Conservation (phyloP, 2,329 filamentous ascomycete species). For the Ophiostoma populinum region DNA sequence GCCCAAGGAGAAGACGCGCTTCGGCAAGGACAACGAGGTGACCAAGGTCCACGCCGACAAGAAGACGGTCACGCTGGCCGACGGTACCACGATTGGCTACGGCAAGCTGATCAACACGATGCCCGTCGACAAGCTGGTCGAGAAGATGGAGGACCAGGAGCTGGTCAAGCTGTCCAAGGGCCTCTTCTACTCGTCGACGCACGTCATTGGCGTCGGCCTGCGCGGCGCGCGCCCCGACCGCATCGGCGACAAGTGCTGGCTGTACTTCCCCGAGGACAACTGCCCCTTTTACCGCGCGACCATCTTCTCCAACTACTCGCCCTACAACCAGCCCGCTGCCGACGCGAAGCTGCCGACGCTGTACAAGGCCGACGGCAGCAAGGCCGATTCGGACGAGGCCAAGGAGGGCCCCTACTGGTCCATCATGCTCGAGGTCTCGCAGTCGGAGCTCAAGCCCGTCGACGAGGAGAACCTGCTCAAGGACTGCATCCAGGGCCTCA, state of each 20-base stretch:
- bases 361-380: slow-evolving; percentile 71
- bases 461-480: slow-evolving; percentile 68
- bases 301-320: slow-evolving; percentile 99
- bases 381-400: slow-evolving; percentile 52
- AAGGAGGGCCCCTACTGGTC: slow-evolving; percentile 97
- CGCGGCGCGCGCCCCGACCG: slow-evolving; percentile 81
- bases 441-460: slow-evolving; percentile 90
- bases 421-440: slow-evolving; percentile 96
- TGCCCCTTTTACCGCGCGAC: slow-evolving; percentile 98
- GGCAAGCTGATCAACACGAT: slow-evolving; percentile 90
- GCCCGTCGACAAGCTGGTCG: slow-evolving; percentile 76
- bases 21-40: slow-evolving; percentile 72
- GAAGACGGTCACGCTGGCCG: slow-evolving; percentile 66
- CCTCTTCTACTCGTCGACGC: slow-evolving; percentile 91
- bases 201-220: slow-evolving; percentile 91
- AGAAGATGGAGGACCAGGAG: slow-evolving; percentile 77
- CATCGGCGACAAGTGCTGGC: slow-evolving; percentile 99
- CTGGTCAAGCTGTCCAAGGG: slow-evolving; percentile 70
- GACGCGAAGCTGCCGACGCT: slow-evolving; percentile 74
- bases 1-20: slow-evolving; percentile 78
- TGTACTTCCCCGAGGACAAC: slow-evolving; percentile 98
- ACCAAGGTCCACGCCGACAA: slow-evolving; percentile 71
- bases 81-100: slow-evolving; percentile 81
- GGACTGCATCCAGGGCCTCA: slow-evolving; percentile 86
- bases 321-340: slow-evolving; percentile 82